A percentile compares a stretch with the other conserved stretches of the same genome.
Evolutionary conservation across 345 rosid species (phyloP).

Genomic region (Punica granatum): DNA sequence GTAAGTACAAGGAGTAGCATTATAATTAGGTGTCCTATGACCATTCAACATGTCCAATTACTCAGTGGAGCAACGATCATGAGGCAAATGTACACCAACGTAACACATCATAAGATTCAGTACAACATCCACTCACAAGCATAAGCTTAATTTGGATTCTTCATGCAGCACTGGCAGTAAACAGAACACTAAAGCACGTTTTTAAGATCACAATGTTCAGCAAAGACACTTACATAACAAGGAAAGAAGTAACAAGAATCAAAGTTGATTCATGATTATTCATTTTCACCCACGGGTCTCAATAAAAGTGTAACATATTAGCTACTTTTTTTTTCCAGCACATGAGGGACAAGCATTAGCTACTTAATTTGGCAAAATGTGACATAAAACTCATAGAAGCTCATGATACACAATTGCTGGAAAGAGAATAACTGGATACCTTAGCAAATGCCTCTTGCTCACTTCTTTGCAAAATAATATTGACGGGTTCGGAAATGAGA

Average conservation of each 20-base stretch:
- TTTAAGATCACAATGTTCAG: not conserved
- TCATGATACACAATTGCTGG: not conserved
- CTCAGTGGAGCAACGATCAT: not conserved
- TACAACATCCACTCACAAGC: not conserved
- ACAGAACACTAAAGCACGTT: not conserved
- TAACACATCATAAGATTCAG: not conserved
- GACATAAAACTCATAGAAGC: not conserved
- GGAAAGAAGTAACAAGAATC: not conserved
- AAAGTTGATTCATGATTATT: not conserved
- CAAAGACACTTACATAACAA: not conserved
- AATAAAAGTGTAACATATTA: not conserved
- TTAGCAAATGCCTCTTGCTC: conserved; percentile 73
- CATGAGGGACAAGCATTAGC: not conserved
- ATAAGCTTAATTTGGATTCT: not conserved
- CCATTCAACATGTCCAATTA: not conserved
- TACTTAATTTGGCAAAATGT: not conserved
- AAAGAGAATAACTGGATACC: conserved; percentile 28
- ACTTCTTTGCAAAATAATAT: conserved; percentile 52
- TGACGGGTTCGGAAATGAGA: conserved; percentile 55
- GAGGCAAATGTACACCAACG: not conserved
- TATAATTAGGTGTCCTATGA: not conserved
- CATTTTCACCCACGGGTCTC: not conserved
- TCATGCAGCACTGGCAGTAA: not conserved
- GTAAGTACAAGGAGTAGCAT: not conserved
- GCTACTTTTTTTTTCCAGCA: not conserved